These are phyloP conservation scores for Coriolopsis trogii DNA, from an alignment of 1,284 basidiomycete species.

Conservation along the genomic window DNA sequence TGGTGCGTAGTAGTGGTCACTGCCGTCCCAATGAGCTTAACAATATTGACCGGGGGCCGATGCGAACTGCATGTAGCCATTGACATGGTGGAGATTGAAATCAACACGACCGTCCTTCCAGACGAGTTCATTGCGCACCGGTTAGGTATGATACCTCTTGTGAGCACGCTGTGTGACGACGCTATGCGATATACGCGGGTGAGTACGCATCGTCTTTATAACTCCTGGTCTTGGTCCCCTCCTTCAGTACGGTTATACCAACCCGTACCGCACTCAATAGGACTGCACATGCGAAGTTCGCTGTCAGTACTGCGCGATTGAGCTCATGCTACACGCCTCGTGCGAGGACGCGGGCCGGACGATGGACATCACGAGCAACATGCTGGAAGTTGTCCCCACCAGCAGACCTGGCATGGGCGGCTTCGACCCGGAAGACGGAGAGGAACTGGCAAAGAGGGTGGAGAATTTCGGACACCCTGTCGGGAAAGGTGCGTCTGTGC, in stretches of 20 bases:
- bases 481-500: conserved; percentile 67
- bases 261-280: conserved; percentile 44
- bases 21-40: too few species aligned
- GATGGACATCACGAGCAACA: conserved; percentile 82
- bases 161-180: conserved; percentile 84
- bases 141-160: conserved; percentile 91
- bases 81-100: conserved; percentile 93
- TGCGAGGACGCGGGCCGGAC: conserved; percentile 68
- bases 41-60: too few species aligned
- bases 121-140: conserved; percentile 99
- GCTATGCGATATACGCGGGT: conserved; percentile 84
- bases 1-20: conserved; percentile 54
- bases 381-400: conserved; percentile 63
- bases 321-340: conserved; percentile 70
- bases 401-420: conserved; percentile 20
- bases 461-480: conserved; percentile 86
- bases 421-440: conserved; percentile 50
- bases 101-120: conserved; percentile 92
- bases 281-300: conserved; percentile 84
- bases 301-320: conserved; percentile 83
- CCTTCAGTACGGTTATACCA: neutral
- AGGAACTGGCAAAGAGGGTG: conserved; percentile 73
- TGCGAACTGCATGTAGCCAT: conserved; percentile 76
- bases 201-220: conserved; percentile 48
- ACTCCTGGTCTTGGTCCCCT: too few species aligned